Percentiles rank a stretch among this genome's conserved stretches.
Conservation (phyloP, 495 filamentous ascomycete species). For the Xylaria castorea region DNA sequence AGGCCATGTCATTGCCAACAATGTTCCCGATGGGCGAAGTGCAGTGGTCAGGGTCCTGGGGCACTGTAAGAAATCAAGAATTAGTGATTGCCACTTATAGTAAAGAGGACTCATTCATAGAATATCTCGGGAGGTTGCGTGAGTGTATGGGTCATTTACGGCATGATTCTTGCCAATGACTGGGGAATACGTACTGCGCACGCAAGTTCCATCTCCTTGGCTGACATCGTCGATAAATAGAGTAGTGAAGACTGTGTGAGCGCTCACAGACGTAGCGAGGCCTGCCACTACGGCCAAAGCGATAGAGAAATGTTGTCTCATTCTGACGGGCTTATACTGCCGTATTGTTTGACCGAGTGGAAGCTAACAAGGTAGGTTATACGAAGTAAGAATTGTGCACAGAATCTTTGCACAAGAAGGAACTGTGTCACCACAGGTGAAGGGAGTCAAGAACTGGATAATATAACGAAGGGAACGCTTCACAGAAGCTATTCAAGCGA, state of each 20-base stretch:
- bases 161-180: background rate
- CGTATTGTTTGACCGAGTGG: background rate
- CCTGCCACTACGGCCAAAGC: constrained; percentile 37
- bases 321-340: constrained; percentile 18
- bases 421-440: background rate
- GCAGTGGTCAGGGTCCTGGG: constrained; percentile 51
- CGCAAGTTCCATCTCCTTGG: constrained; percentile 72
- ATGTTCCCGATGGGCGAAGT: constrained; percentile 63
- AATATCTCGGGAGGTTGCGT: background rate
- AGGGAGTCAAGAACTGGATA: background rate
- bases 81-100: background rate
- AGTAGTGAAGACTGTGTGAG: constrained; percentile 72
- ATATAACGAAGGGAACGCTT: constrained; percentile 18
- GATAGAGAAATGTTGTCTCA: constrained; percentile 37
- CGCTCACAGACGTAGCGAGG: constrained; percentile 45
- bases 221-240: constrained; percentile 67
- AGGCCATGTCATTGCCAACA: constrained; percentile 69
- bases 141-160: too few relatives aligned
- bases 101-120: background rate
- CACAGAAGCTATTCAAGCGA: constrained; percentile 30
- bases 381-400: constrained; percentile 22
- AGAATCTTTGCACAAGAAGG: constrained; percentile 5
- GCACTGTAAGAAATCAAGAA: constrained; percentile 42
- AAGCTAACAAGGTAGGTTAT: constrained; percentile 1
- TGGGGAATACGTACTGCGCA: constrained; percentile 53